A percentile compares a stretch with the other conserved stretches of the same genome.
Evolutionary conservation across 306 rosid genomes (phyloP).

Genomic region (Abrus pulchellus): DNA sequence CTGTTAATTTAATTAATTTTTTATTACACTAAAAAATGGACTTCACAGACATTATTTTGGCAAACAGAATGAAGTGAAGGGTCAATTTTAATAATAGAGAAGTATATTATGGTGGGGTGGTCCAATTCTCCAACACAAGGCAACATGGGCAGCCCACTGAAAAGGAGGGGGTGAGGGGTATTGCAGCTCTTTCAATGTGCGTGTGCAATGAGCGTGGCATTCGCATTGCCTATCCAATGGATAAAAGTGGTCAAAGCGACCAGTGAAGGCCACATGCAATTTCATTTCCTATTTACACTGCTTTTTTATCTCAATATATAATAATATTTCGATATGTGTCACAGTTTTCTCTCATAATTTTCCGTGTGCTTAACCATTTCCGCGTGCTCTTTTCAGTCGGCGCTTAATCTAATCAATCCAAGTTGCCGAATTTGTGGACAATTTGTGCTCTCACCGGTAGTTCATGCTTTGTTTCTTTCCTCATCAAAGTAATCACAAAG

Average conservation of each 20-base stretch:
- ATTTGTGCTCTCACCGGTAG: background rate
- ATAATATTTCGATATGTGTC: background rate
- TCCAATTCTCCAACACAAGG: slow-evolving; percentile 6
- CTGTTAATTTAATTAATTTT: too few relatives aligned
- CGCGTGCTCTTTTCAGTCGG: slow-evolving; percentile 48
- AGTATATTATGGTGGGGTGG: slow-evolving; percentile 24
- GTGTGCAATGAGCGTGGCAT: slow-evolving; percentile 38
- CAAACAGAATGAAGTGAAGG: background rate
- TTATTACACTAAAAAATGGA: too few relatives aligned
- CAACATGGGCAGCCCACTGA: slow-evolving; percentile 19
- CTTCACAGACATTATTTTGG: too few relatives aligned
- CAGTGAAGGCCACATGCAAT: background rate
- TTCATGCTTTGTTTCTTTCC: background rate
- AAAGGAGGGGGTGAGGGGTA: background rate
- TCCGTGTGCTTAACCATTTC: slow-evolving; percentile 53
- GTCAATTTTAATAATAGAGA: background rate
- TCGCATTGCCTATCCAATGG: background rate
- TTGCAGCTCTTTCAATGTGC: slow-evolving; percentile 37
- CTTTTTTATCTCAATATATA: too few relatives aligned
- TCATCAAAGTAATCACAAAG: background rate
- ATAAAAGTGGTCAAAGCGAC: background rate
- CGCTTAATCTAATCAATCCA: slow-evolving; percentile 25
- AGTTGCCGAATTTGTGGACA: slow-evolving; percentile 50
- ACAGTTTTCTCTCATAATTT: slow-evolving; percentile 27
- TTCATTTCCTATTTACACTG: background rate